phyloP scores from a whole-genome alignment of 1,139 yeast species.

The Yamadazyma atmosphaerica region DNA sequence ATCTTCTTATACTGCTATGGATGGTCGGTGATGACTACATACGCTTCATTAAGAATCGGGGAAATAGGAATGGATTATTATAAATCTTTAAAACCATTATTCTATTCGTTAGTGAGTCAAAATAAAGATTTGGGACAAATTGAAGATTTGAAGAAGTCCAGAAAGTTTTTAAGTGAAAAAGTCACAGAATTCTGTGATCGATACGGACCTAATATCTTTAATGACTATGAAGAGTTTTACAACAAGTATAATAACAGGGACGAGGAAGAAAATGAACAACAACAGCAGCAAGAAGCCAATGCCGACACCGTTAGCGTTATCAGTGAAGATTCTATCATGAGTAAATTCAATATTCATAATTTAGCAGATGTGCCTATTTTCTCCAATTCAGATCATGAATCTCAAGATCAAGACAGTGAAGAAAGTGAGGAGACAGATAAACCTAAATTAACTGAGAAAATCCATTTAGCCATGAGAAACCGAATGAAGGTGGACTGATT shows the following conservation, averaged over 20 bases:
- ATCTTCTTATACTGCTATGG: conserved; percentile 35
- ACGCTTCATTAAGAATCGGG: conserved; percentile 43
- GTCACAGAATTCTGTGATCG: conserved; percentile 70
- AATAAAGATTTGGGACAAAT: conserved; percentile 41
- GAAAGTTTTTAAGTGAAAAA: conserved; percentile 55
- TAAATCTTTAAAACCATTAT: conserved; percentile 39
- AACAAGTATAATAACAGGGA: conserved; percentile 23
- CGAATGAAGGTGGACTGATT: conserved; percentile 9
- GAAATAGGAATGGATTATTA: conserved; percentile 45
- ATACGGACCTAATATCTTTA: conserved; percentile 76
- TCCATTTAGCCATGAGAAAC: conserved; percentile 11
- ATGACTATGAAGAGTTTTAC: conserved; percentile 52
- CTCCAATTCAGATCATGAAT: conserved; percentile 41
- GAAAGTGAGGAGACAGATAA: conserved; percentile 6
- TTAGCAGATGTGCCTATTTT: conserved; percentile 8
- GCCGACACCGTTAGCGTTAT: conserved; percentile 8
- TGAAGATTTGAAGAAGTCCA: conserved; percentile 51
- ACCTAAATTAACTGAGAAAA: conserved; percentile 5
- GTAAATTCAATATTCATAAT: conserved; percentile 2
- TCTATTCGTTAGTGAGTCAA: conserved; percentile 41
- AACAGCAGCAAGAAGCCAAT: background rate
- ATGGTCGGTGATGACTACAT: conserved; percentile 44
- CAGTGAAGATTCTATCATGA: conserved; percentile 20
- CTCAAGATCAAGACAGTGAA: conserved; percentile 16
- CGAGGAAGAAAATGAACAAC: conserved; percentile 5